Evolutionary conservation across 2,329 filamentous ascomycete genomes (phyloP), one percentile per base, ranked within the genome.

Genomic region (Fusarium dlaminii): DNA sequence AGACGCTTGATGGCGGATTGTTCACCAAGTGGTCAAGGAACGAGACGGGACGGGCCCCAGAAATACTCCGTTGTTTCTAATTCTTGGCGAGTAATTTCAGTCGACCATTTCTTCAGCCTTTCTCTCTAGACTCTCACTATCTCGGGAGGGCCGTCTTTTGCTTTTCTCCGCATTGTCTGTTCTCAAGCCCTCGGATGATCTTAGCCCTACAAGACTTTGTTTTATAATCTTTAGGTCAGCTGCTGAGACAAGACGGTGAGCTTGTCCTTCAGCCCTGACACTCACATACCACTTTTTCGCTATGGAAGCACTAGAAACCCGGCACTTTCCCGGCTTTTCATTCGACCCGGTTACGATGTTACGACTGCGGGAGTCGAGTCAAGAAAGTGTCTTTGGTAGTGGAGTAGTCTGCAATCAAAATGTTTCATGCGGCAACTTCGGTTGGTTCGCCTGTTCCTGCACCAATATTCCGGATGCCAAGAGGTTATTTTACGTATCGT

Each of bases 101-200:
- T 37, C 17, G 39, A 30, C 54, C 17, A 61, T 18, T 55, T 57
- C 46, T 57, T 61, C 37, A 63, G 59, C 29, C 69, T 27, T 51
- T 18, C 2, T 6, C n/a, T 24, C 15, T 15, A 39, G 17, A 18
- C 36, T 24, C 17, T 17, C n/a, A 18, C 6, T 17, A 24, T 20
- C 30, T 45, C 36, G 46, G 45, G 30, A 45, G 22, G 30, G 34
- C 51, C 66, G 46, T 59, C 10, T 12, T 40, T 60, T 61, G 20
- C 55, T 62, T 40, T 46, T 61, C 70, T 73, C 70, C 70, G 67
- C 58, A 74, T 34, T 52, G 39, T 73, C 68, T 69, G 42, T 68
- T 48, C 51, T 55, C 49, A 30, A 32, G 20, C 42, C 42, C 20
- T 39, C 10, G 11, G 40, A 37, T 37, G 24, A 18, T 37, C n/a